Percentiles rank a stretch among this genome's conserved stretches.
Conservation (phyloP, 148 eudicot species). For the Diospyros kaki region DNA sequence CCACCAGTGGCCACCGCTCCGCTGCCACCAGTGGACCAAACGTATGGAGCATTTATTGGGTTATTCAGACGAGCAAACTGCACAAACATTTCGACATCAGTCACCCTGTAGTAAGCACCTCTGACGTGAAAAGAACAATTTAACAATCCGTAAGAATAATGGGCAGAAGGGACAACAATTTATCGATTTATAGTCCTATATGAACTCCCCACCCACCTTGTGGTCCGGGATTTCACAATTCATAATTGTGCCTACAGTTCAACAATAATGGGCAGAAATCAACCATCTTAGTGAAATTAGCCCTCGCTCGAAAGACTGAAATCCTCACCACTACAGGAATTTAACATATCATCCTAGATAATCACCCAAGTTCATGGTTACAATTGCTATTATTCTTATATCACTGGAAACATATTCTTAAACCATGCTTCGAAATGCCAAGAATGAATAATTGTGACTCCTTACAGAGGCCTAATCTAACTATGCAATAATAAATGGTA, state of each 20-base stretch:
- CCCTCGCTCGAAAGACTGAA: too few species aligned
- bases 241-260: conserved; percentile 9
- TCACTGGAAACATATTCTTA: too few species aligned
- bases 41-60: conserved; percentile 44
- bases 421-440: too few species aligned
- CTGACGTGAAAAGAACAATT: background rate
- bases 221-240: background rate
- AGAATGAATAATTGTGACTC: too few species aligned
- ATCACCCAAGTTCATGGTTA: too few species aligned
- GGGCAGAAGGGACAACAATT: background rate
- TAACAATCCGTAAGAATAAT: too few species aligned
- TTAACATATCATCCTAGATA: too few species aligned
- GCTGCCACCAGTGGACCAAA: conserved; percentile 25
- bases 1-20: conserved; percentile 32
- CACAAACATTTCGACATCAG: conserved; percentile 12
- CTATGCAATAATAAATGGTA: too few species aligned
- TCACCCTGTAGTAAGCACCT: background rate
- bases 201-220: conserved; percentile 8
- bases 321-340: too few species aligned
- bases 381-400: too few species aligned
- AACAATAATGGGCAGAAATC: background rate
- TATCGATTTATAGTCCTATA: background rate
- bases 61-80: conserved; percentile 67
- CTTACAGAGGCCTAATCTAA: too few species aligned
- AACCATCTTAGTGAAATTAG: too few species aligned